Conservation (phyloP, 805 yeast genomes). For the Teunomyces barrocoloradensis region DNA sequence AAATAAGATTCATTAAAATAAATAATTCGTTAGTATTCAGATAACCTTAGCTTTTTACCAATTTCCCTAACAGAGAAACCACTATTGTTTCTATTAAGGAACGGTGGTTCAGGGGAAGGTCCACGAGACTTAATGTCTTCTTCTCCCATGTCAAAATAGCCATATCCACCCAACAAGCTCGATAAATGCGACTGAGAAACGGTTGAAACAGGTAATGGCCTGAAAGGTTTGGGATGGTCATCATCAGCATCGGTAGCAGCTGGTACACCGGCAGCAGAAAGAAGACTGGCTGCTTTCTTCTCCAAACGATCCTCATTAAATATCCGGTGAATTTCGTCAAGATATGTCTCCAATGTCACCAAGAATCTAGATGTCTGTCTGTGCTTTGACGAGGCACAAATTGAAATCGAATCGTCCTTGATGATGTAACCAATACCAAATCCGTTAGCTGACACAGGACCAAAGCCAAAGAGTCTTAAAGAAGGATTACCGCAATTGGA, state of each 20-base stretch:
- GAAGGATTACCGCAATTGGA: slow-evolving; percentile 66
- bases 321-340: slow-evolving; percentile 43
- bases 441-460: slow-evolving; percentile 58
- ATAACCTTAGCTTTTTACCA: slow-evolving; percentile 60
- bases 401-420: slow-evolving; percentile 49
- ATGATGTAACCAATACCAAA: slow-evolving; percentile 57
- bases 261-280: background rate
- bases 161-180: slow-evolving; percentile 53
- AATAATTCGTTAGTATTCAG: slow-evolving; percentile 49
- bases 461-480: slow-evolving; percentile 55
- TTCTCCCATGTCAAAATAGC: slow-evolving; percentile 58
- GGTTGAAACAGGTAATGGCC: background rate
- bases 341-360: slow-evolving; percentile 49
- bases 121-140: slow-evolving; percentile 54
- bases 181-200: slow-evolving; percentile 6
- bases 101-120: slow-evolving; percentile 55
- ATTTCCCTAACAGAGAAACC: slow-evolving; percentile 51
- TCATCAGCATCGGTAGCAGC: background rate
- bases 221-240: background rate
- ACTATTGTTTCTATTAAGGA: slow-evolving; percentile 35
- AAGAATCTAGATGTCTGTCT: slow-evolving; percentile 57
- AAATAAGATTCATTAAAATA: slow-evolving; percentile 4
- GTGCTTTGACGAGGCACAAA: slow-evolving; percentile 59
- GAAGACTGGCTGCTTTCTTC: slow-evolving; percentile 3
- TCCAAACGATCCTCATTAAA: slow-evolving; percentile 23